A percentile compares a stretch with the other conserved stretches of the same genome.
These are phyloP conservation scores for Penicillium mononematosum DNA, from an alignment of 495 filamentous ascomycete species.

Conservation along the genomic window DNA sequence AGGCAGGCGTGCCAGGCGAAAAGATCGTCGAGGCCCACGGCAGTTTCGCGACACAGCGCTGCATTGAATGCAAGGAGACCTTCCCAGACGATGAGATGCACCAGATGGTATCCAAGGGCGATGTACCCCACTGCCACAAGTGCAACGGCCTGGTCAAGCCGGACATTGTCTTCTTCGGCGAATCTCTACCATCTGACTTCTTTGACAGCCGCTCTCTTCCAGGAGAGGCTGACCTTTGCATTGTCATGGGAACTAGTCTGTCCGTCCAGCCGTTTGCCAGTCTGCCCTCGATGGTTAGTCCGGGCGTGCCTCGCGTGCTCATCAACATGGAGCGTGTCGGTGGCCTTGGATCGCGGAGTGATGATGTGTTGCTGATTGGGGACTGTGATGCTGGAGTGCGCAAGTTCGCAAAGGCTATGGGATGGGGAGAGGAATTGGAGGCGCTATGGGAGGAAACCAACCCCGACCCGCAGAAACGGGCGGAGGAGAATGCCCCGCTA, in stretches of 20 bases:
- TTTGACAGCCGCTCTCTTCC: constrained; percentile 56
- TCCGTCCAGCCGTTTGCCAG: constrained; percentile 86
- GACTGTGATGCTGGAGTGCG: constrained; percentile 84
- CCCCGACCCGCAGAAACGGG: constrained; percentile 34
- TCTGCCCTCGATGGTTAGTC: constrained; percentile 62
- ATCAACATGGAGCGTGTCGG: constrained; percentile 90
- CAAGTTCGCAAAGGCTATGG: constrained; percentile 74
- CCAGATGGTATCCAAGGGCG: constrained; percentile 55
- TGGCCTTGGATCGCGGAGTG: constrained; percentile 66
- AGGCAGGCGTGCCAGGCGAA: constrained; percentile 77
- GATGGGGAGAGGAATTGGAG: constrained; percentile 86
- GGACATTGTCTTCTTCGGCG: constrained; percentile 97
- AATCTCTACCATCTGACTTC: constrained; percentile 72
- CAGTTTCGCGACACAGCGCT: constrained; percentile 84
- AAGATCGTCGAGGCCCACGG: constrained; percentile 92
- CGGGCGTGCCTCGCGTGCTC: constrained; percentile 69
- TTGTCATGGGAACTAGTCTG: constrained; percentile 91
- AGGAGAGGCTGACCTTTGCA: constrained; percentile 69
- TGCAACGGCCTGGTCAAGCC: constrained; percentile 90
- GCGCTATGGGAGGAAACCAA: constrained; percentile 59
- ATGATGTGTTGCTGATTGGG: constrained; percentile 73
- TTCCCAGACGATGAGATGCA: constrained; percentile 76
- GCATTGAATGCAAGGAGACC: constrained; percentile 76
- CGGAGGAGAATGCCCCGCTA: constrained; percentile 32
- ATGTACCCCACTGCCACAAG: constrained; percentile 66